Evolutionary conservation across 768 basidiomycete species (phyloP).

Genomic region (Lactarius pseudohatsudake): DNA sequence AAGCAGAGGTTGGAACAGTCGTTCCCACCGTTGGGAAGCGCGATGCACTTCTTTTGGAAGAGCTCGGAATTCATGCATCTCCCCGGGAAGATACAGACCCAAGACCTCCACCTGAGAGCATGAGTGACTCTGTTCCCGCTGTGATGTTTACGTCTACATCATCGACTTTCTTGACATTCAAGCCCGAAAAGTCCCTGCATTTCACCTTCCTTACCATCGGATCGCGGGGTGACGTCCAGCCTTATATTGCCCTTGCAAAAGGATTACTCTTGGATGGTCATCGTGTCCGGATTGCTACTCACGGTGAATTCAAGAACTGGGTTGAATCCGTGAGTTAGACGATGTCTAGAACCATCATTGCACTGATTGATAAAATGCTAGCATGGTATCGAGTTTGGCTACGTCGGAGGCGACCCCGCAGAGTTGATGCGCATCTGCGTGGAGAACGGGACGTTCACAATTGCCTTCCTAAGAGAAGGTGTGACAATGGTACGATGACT

Average conservation of each 20-base stretch:
- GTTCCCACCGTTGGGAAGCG: slow-evolving; percentile 53
- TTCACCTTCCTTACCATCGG: slow-evolving; percentile 97
- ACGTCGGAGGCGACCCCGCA: slow-evolving; percentile 95
- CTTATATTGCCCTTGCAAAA: slow-evolving; percentile 94
- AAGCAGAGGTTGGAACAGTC: slow-evolving; percentile 45
- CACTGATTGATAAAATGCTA: slow-evolving; percentile 35
- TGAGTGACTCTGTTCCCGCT: slow-evolving; percentile 53
- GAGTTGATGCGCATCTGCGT: slow-evolving; percentile 98
- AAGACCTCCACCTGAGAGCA: slow-evolving; percentile 48
- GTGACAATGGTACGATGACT: slow-evolving; percentile 64
- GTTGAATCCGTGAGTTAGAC: slow-evolving; percentile 74
- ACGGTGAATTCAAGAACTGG: slow-evolving; percentile 94
- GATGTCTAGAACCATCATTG: too few relatives aligned
- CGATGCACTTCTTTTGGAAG: slow-evolving; percentile 81
- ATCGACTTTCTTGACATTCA: slow-evolving; percentile 95
- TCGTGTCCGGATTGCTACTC: slow-evolving; percentile 86
- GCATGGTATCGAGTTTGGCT: slow-evolving; percentile 96
- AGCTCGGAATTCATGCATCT: slow-evolving; percentile 61
- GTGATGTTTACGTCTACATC: slow-evolving; percentile 97
- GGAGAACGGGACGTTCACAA: slow-evolving; percentile 96
- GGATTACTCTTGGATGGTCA: slow-evolving; percentile 91
- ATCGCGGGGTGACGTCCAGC: slow-evolving; percentile 95
- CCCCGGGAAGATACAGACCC: slow-evolving; percentile 44
- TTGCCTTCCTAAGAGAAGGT: slow-evolving; percentile 91
- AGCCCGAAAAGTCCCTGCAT: slow-evolving; percentile 78